Evolutionary conservation across 2,329 filamentous ascomycete species (phyloP), one percentile per base, ranked within the genome.

Genomic region (Amesomyces nigricolor): DNA sequence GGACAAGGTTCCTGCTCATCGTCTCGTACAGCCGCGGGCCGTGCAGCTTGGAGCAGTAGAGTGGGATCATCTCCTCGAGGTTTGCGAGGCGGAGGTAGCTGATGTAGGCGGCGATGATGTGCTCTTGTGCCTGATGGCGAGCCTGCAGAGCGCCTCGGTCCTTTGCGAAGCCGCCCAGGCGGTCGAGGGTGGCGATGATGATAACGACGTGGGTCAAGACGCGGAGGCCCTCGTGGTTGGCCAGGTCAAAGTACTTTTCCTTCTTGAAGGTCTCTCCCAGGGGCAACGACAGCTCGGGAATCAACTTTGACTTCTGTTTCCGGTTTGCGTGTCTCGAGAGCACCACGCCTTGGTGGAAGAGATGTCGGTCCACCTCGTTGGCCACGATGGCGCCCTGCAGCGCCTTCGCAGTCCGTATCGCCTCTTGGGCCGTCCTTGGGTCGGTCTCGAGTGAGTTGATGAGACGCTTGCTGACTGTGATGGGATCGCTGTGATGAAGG

Each of bases 1-100:
- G 82, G 48, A 91, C 86, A 53, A 96, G 74, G 54, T 95, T 87
- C 51, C 83, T 81, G 55, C 86, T 89, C 47, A 99, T 78, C 14
- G 86, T 85, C 53, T 84, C 80, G 62, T 90, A 85, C 58, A 80
- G 79, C 59, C 86, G 79, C 11, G 82, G 75, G 6, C 77, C 73
- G 9, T 82, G 78, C 11, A 99, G 76, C 63, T 89, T 86, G 8
- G 90, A 90, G 59, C 89, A 91, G 69, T 99, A 99, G 0, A 95
- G 75, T 0, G 94, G 91, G 53, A 96, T 87, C 42, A 94, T 73
- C 59, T 92, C 86, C 57, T 87, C 83, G 53, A 94, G 82, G 35
- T 84, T 82, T 14, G 82, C 81, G 46, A 87, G 78, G 43, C 88
- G 83, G 38, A 99, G 73, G 58, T 88, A 85, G 63, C 88, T 87